Conservation (phyloP, 208 protist species). For the Perkinsela sp. region DNA sequence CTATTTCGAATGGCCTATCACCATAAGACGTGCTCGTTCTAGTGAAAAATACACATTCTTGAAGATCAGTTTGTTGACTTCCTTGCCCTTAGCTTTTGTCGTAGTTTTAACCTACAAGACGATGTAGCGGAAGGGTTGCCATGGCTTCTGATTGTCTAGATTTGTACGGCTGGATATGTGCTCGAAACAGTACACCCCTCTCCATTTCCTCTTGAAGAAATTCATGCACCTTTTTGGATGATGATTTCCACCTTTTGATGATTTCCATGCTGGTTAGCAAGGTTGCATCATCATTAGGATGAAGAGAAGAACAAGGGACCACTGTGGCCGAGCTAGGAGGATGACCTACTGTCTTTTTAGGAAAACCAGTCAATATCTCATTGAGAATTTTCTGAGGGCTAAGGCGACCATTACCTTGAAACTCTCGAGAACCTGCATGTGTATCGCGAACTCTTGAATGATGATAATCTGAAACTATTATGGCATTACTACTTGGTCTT, state of each 20-base stretch:
- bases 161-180: not conserved
- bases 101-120: too few relatives aligned
- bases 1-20: too few relatives aligned
- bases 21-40: too few relatives aligned
- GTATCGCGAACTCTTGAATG: not conserved
- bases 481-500: not conserved
- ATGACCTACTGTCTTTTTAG: not conserved
- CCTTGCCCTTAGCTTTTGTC: too few relatives aligned
- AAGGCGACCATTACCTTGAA: not conserved
- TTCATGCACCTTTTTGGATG: not conserved
- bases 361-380: not conserved
- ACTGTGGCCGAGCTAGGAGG: not conserved
- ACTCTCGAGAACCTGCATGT: not conserved
- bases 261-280: not conserved
- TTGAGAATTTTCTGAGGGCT: not conserved
- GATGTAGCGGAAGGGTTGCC: not conserved
- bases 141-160: not conserved
- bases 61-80: too few relatives aligned
- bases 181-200: not conserved
- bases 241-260: not conserved
- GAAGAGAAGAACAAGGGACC: not conserved
- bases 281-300: not conserved
- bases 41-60: too few relatives aligned
- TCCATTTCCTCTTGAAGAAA: not conserved
- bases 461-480: not conserved